Base-by-base conservation (phyloP, 1,284 basidiomycete genomes). In the Wolfiporia cocos region DNA sequence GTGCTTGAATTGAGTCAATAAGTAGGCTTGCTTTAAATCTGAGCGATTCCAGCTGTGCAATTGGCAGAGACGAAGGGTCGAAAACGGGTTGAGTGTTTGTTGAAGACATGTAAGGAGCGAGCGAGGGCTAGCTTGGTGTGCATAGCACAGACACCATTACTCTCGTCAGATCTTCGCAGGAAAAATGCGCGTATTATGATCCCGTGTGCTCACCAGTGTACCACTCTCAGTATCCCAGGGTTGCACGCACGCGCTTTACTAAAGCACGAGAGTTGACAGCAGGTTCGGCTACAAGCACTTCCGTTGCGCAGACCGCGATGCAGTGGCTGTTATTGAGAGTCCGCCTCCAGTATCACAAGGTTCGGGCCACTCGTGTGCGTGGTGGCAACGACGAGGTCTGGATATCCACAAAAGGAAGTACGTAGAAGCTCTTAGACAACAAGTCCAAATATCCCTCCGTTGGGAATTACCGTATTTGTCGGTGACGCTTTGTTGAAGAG, bases 11-110 rank as follows among this genome's bases (percentile, higher is more conserved):
- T 4, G 82, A 84, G 39, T 87, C 85, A 38, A 86, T 76, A 24
- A 88, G 83, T 55, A 86, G 83, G 41, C 71, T 76, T 1, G 81
- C 72, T 49, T 86, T 86, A 67, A 83, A 86, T 35, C 71, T 70
- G 28, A 88, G 66, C 1, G 82, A 86, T 52, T 89, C 84, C 2
- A 89, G 73, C 47, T 86, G 83, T 2, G 70, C 57, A 18, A 65
- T 39, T 7, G 67, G 62, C 5, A 69, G 50, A 5, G 45, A 42
- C 19, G 55, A 37, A 4, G 40, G 26, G 12, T 46, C 39, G 15
- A 46, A 46, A 14, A 18, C 5, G 7, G 42, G 43, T 11, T 34
- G 39, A 2, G 39, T 29, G 34, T 44, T 41, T 5, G 18, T n/a
- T 17, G 39, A 22, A 3, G 33, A n/a, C n/a, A n/a, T n/a, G n/a